Evolutionary conservation across 805 yeast species (phyloP), one percentile per base, ranked within the genome.

Genomic region (Candida chilensis): DNA sequence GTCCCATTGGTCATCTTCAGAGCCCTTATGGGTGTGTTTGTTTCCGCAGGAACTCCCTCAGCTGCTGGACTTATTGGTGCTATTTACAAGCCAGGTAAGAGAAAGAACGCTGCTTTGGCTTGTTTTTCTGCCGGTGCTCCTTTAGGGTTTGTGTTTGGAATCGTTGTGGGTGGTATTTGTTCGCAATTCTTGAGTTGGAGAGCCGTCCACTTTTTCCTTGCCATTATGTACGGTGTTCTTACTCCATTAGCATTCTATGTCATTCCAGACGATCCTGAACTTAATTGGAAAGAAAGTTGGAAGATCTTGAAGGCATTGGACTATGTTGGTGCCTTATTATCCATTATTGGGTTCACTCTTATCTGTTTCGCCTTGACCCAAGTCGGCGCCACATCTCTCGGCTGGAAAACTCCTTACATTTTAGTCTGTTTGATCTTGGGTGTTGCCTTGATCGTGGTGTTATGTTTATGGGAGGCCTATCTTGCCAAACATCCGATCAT

Each of bases 331-430:
- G 62, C 69, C 4, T 31, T 59, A 4, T 37, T 68, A 16, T 54
- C 67, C 5, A 36, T 62, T 10, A 28, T 52, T 4, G 68, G 69
- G 0, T 54, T 65, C 33, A 50, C 61, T 2, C 39, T 64, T 27
- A 50, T 67, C 27, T 56, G 65, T 16, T 65, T 67, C 36, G 51
- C 72, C 4, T 45, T 66, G 24, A 58, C 71, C 4, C 64, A 66
- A 36, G 64, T 58, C 4, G 63, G 55, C 22, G 56, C 57, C 1
- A 52, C 68, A 2, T 38, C 46, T n/a, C 33, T 47, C 9, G 53
- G 68, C 4, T 67, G 74, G 74, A 44, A 42, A 24, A 64, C 73
- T 8, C 60, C 65, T 0, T 67, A 67, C 37, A 66, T 68, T 35
- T 49, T 64, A 33, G 67, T 62, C 4, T 45, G 59, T 4, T 30